Base-by-base conservation (phyloP, 345 rosid genomes). In the Populus euphratica region DNA sequence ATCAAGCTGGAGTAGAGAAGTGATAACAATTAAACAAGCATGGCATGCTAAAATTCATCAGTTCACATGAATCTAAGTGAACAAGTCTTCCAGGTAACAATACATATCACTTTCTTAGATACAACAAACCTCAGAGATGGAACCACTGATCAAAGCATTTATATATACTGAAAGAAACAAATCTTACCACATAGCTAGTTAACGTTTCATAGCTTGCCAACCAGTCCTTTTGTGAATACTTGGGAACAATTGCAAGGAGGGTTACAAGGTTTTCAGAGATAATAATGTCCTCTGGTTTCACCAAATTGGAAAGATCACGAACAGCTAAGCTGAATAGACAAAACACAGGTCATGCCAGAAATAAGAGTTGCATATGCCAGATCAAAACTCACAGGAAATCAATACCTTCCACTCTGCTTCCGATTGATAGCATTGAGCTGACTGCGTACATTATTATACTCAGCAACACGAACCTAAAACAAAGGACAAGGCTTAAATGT, bases 211-310 rank as follows among this genome's bases (percentile, higher is more conserved):
- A 96, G 83, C 87, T 90, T 65, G 93, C 91, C 78, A 94, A 78
- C 99, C 99, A 96, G 76, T 96, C 99, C 86, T 96, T 96, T 83
- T 96, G 99, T 5, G 99, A 96, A 81, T 96, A 96, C 83, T 94
- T 91, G 73, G 99, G 91, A 80, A 94, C 86, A 83, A 94, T 50
- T 62, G 97, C 96, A 36, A 94, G 94, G 71, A 96, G 98, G 75
- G 98, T 94, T 65, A 82, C 86, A 5, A 94, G 89, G 83, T 96
- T 91, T 81, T 96, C 99, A 61, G 99, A 94, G 38, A 78, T 68
- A 52, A 96, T 69, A 76, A 96, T 87, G 86, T 96, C 98, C 82
- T 89, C 97, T 39, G 94, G 92, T 83, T 96, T 94, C 77, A 96
- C 99, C 80, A 94, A 81, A 89, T 81, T 88, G 63, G 99, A 94